A percentile compares a stretch with the other conserved stretches of the same genome.
These are phyloP conservation scores for Arachis hypogaea DNA, from an alignment of 306 rosid genomes.

Conservation along the genomic window DNA sequence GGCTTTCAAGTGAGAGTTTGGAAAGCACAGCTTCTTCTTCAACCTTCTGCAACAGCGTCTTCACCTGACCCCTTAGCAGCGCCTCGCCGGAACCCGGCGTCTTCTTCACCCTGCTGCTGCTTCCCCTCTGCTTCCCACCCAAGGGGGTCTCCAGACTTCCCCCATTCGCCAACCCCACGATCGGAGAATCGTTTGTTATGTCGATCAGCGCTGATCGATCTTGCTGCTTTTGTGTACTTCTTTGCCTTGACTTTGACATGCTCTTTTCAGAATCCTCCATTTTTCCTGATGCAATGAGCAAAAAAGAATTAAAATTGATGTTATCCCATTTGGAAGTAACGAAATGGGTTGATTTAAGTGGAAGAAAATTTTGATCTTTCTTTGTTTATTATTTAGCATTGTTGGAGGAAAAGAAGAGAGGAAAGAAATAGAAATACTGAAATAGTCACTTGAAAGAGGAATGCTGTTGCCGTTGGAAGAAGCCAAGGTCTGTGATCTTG, in stretches of 20 bases:
- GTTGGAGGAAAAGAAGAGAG: not conserved
- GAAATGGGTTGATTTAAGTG: not conserved
- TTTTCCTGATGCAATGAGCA: constrained; percentile 49
- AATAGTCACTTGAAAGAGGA: constrained; percentile 73
- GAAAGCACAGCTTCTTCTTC: constrained; percentile 88
- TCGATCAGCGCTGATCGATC: constrained; percentile 75
- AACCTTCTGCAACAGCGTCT: constrained; percentile 85
- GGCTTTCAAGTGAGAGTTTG: constrained; percentile 54
- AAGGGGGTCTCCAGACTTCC: constrained; percentile 62
- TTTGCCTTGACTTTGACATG: constrained; percentile 51
- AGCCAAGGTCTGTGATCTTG: constrained; percentile 64
- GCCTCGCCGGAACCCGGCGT: constrained; percentile 97
- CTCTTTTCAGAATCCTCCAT: constrained; percentile 59
- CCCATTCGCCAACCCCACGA: constrained; percentile 76
- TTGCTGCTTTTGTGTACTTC: constrained; percentile 55
- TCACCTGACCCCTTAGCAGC: constrained; percentile 88
- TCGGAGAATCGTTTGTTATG: constrained; percentile 90
- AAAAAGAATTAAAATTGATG: not conserved
- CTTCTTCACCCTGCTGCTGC: constrained; percentile 49
- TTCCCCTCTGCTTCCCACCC: constrained; percentile 48
- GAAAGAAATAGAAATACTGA: constrained; percentile 41
- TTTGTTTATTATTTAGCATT: not conserved
- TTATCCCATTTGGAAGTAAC: not conserved
- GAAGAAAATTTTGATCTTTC: not conserved
- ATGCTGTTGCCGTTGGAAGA: constrained; percentile 37